Base-by-base conservation (phyloP, 2,329 filamentous ascomycete genomes). In the Trichocomaceae sp. region DNA sequence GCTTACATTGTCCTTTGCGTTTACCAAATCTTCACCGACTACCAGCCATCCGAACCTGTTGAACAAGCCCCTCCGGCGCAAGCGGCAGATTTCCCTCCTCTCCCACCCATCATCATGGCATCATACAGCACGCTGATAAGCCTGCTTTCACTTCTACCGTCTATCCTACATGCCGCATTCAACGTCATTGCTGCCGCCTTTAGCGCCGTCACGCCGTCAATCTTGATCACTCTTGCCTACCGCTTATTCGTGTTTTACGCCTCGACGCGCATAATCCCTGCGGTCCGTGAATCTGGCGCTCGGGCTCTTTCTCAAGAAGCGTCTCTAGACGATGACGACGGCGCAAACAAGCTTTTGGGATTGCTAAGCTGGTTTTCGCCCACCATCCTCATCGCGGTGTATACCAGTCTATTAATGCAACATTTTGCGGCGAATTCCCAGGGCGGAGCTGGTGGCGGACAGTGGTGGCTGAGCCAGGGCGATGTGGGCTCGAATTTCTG, bases 21-120 rank as follows among this genome's bases (percentile, higher is more conserved):
- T 67, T 99, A 97, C 75, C 93, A 99, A 72, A 97, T 97, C 71
- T 97, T 97, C 72, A 99, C 93, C 64, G 93, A 99, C 73, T 97
- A 97, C 73, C 83, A 92, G 62, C 90, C 93, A 2, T 91, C 88
- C 4, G 72, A 81, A 17, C 83, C 81, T n/a, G 77, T 80, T 26
- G 76, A 79, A 31, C 79, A 83, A 29, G 69, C 71, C 15, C 74
- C 77, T 47, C 74, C 79, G 13, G 67, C 81, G 13, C 87, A 95
- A 57, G 66, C 71, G 5, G 67, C 75, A 57, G 91, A 95, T 23
- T 93, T 97, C 58, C 93, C 93, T 39, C 93, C 93, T n/a, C 79
- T 99, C 44, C 93, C 93, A 13, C 93, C 93, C 0, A 90, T 97
- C 60, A 92, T 99, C 70, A 97, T 97, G 92, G 93, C 92, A 5